phyloP scores from a whole-genome alignment of 805 yeast genomes.

The Lipomyces spencermartinsiae region DNA sequence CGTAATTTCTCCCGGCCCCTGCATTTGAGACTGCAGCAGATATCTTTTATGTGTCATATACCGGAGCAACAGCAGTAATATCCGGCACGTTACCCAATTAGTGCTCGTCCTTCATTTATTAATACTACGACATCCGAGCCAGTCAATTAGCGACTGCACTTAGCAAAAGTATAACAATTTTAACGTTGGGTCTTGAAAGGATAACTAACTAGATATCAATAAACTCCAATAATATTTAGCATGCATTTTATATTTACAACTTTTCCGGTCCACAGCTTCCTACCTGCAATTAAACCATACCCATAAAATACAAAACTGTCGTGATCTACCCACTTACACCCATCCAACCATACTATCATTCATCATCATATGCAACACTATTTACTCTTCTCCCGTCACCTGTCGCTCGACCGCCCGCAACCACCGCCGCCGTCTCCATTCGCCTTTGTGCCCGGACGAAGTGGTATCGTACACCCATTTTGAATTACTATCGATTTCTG shows the following conservation, averaged over 20 bases:
- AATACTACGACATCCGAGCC: too few species aligned
- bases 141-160: too few species aligned
- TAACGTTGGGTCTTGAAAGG: too few species aligned
- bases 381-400: slow-evolving; percentile 13
- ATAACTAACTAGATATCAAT: too few species aligned
- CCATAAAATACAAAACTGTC: neutral
- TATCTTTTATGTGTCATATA: too few species aligned
- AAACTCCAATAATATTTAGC: neutral
- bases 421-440: slow-evolving; percentile 53
- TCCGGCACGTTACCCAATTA: too few species aligned
- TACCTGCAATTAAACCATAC: neutral
- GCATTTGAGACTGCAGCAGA: too few species aligned
- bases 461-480: slow-evolving; percentile 50
- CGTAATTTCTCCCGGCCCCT: too few species aligned
- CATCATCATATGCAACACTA: neutral
- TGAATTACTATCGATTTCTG: slow-evolving; percentile 43
- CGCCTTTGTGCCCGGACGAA: slow-evolving; percentile 43
- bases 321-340: neutral
- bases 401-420: slow-evolving; percentile 45
- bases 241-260: neutral
- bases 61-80: too few species aligned
- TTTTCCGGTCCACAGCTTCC: neutral
- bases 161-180: too few species aligned
- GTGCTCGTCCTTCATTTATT: too few species aligned
- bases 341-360: neutral